A percentile compares a stretch with the other conserved stretches of the same genome.
Conservation (phyloP, 2,329 filamentous ascomycete species). For the Talaromyces funiculosus region DNA sequence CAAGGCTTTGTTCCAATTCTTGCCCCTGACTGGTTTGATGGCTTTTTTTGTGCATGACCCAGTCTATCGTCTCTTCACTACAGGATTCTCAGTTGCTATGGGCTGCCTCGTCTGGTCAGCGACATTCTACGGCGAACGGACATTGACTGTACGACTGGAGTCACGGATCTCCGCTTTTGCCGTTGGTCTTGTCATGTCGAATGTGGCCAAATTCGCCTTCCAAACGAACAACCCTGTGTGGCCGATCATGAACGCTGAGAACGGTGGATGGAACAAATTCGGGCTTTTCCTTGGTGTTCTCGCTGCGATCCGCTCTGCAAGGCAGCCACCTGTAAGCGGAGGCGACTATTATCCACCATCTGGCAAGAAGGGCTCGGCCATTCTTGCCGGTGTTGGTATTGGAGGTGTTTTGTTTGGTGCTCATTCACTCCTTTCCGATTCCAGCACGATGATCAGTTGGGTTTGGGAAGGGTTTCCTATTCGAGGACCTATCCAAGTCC, state of each 20-base stretch:
- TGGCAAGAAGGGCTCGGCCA: constrained; percentile 59
- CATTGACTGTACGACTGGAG: constrained; percentile 58
- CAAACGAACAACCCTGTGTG: constrained; percentile 94
- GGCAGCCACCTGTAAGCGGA: constrained; percentile 52
- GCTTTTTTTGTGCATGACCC: constrained; percentile 73
- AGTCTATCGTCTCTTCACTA: constrained; percentile 68
- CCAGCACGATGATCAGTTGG: constrained; percentile 98
- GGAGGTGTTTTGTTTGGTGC: constrained; percentile 81
- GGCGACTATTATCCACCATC: constrained; percentile 47
- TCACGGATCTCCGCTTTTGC: constrained; percentile 73
- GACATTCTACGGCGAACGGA: constrained; percentile 71
- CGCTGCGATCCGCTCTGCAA: constrained; percentile 69
- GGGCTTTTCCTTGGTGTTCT: constrained; percentile 71
- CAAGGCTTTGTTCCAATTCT: constrained; percentile 64
- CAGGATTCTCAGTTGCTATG: constrained; percentile 74
- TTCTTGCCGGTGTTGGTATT: constrained; percentile 70
- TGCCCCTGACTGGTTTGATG: constrained; percentile 71
- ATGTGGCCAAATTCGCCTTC: constrained; percentile 85
- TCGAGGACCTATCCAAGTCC: constrained; percentile 76
- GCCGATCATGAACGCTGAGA: constrained; percentile 84
- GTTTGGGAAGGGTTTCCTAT: constrained; percentile 96
- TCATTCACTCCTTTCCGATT: constrained; percentile 90
- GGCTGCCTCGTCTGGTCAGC: constrained; percentile 79
- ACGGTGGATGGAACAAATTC: constrained; percentile 86
- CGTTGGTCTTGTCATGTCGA: constrained; percentile 77